phyloP scores from a whole-genome alignment of 768 basidiomycete genomes.

The Calvatia gigantea region DNA sequence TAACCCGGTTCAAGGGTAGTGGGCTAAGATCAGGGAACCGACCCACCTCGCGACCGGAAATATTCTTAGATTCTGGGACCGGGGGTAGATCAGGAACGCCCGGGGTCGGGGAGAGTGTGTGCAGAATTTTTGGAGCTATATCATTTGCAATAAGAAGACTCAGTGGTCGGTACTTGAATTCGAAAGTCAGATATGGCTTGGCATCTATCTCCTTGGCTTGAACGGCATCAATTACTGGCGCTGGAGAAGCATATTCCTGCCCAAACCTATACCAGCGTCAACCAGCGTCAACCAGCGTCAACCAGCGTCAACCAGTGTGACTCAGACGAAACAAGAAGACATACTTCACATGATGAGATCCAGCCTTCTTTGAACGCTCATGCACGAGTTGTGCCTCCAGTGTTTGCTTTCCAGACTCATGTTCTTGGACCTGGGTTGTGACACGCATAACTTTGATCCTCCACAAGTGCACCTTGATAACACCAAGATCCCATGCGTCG shows the following conservation, averaged over 20 bases:
- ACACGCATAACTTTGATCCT: conserved; percentile 22
- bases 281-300: no score
- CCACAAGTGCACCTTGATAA: conserved; percentile 30
- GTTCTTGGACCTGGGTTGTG: conserved; percentile 20
- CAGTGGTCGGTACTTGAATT: conserved; percentile 32
- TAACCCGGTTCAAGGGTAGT: neutral
- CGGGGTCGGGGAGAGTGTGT: conserved; percentile 8
- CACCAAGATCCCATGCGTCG: conserved; percentile 22
- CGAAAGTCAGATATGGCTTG: conserved; percentile 26
- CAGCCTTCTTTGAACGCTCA: conserved; percentile 31
- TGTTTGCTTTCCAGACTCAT: conserved; percentile 20
- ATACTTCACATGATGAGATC: conserved; percentile 30
- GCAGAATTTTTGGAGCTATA: conserved; percentile 4
- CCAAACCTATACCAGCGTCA: conserved; percentile 21
- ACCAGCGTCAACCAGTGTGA: neutral
- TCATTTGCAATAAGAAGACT: conserved; percentile 17
- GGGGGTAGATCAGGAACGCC: neutral
- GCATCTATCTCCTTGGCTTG: conserved; percentile 19
- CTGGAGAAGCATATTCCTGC: conserved; percentile 26
- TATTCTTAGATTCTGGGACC: neutral
- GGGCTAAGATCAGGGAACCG: neutral
- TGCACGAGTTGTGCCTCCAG: conserved; percentile 27
- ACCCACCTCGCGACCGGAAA: neutral
- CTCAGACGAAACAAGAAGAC: neutral
- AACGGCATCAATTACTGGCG: conserved; percentile 27